A percentile compares a stretch with the other conserved stretches of the same genome.
phyloP scores from a whole-genome alignment of 805 yeast genomes.

The Ogataea degrootiae region DNA sequence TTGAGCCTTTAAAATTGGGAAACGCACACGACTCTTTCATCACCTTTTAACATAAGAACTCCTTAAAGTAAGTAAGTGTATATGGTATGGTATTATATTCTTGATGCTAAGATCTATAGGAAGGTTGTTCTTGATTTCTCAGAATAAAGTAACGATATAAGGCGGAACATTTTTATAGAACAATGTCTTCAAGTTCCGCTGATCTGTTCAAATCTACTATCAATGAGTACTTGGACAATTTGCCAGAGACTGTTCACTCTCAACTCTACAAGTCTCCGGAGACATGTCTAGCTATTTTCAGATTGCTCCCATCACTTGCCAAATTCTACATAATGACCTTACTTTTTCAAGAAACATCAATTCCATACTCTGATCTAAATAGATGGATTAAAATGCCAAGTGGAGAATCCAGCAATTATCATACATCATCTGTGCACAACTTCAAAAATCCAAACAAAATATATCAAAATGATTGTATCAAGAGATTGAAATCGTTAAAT shows the following conservation, averaged over 20 bases:
- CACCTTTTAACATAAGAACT: too few relatives aligned
- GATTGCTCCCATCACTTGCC: conserved; percentile 84
- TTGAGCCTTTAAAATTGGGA: too few relatives aligned
- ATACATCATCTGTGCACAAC: conserved; percentile 1
- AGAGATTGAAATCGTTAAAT: conserved; percentile 71
- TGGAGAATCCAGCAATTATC: background rate
- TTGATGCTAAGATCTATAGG: too few relatives aligned
- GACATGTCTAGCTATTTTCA: conserved; percentile 87
- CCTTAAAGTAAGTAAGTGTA: too few relatives aligned
- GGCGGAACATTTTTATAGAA: too few relatives aligned
- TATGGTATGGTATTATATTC: too few relatives aligned
- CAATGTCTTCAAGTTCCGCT: background rate
- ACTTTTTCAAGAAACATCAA: conserved; percentile 75
- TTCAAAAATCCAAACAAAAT: conserved; percentile 32
- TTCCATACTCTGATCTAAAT: conserved; percentile 62
- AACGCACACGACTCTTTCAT: too few relatives aligned
- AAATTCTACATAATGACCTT: conserved; percentile 84
- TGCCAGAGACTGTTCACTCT: conserved; percentile 82
- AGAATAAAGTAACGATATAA: too few relatives aligned
- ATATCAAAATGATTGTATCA: conserved; percentile 70
- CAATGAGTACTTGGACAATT: conserved; percentile 82
- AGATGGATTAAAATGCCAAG: conserved; percentile 57
- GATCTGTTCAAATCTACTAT: conserved; percentile 63
- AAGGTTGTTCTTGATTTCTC: too few relatives aligned
- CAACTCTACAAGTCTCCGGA: conserved; percentile 86